phyloP scores from a whole-genome alignment of 805 yeast species.

The Lipomyces starkeyi region DNA sequence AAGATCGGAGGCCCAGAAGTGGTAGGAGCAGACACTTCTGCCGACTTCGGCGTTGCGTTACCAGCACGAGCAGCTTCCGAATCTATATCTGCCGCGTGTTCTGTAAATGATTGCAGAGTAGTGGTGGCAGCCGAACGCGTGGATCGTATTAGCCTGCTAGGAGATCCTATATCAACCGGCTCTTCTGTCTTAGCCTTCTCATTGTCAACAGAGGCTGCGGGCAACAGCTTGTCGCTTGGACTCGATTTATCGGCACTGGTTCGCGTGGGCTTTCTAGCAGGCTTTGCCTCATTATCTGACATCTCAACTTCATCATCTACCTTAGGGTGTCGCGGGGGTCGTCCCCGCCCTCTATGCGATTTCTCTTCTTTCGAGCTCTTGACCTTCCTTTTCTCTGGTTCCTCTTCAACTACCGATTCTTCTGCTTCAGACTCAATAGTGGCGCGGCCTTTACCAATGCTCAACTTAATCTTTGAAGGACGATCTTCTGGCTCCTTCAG shows the following conservation, averaged over 20 bases:
- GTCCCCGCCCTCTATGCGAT: constrained; percentile 39
- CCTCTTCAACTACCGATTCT: constrained; percentile 31
- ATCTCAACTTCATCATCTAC: constrained; percentile 1
- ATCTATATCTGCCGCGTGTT: background rate
- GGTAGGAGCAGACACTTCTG: background rate
- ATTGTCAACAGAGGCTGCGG: background rate
- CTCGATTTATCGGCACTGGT: constrained; percentile 4
- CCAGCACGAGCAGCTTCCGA: background rate
- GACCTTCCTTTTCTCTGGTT: constrained; percentile 27
- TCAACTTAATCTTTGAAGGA: constrained; percentile 35
- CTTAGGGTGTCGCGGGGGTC: constrained; percentile 19
- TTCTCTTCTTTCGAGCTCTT: constrained; percentile 24
- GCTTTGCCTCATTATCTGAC: background rate
- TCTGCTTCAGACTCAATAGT: constrained; percentile 34
- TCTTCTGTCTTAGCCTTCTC: constrained; percentile 7
- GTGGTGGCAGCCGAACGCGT: background rate
- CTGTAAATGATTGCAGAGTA: background rate
- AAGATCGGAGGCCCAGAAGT: constrained; percentile 10
- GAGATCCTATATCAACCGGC: background rate
- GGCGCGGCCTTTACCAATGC: constrained; percentile 22
- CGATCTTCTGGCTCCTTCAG: constrained; percentile 22
- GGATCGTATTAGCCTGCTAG: constrained; percentile 6
- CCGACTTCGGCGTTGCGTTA: constrained; percentile 4
- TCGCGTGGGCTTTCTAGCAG: background rate
- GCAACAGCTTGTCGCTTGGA: background rate